Evolutionary conservation across 352 stramenopile species (phyloP), one percentile per base, ranked within the genome.

Genomic region (Phytophthora nicotianae): DNA sequence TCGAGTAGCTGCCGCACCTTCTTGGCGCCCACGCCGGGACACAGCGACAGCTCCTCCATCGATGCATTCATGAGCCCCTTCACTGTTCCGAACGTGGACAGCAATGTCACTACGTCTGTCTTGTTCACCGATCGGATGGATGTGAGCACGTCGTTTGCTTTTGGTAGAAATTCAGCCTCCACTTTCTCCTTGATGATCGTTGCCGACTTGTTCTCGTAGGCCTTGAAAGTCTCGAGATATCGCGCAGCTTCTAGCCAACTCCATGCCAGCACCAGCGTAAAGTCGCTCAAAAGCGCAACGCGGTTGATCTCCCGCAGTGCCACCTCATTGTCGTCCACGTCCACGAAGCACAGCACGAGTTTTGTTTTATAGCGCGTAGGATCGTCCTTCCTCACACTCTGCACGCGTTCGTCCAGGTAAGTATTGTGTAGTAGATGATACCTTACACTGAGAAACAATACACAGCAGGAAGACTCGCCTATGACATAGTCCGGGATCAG

Each of bases 151-250:
- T 98, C 88, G 55, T 95, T 89, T 6, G 96, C 87, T 67, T 97
- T 93, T 0, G 87, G 75, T 16, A 98, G 70, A 58, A 97, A 97
- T 53, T 96, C 91, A 14, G 78, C 78, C 54, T 98, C 83, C 13
- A 98, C 83, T 63, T 95, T 90, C 66, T 98, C 95, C 75, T 98
- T 96, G 59, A 99, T 98, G 21, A 92, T 83, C 24, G 83, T 89
- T 26, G 94, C 88, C 74, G 97, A 92, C 68, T 98, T 98, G 55
- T 97, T 94, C 69, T 99, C 96, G 62, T 98, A 98, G 13, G 86
- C 81, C 75, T 98, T 98, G 51, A 98, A 91, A 19, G 97, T 98
- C 81, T 99, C 97, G 9, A 99, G 58, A 68, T 99, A 99, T 32
- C 97, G 77, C 46, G 95, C 97, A 27, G 90, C 92, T 70, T 99